A percentile compares a stretch with the other conserved stretches of the same genome.
Conservation (phyloP, 148 eudicot species). For the Mesembryanthemum crystallinum region DNA sequence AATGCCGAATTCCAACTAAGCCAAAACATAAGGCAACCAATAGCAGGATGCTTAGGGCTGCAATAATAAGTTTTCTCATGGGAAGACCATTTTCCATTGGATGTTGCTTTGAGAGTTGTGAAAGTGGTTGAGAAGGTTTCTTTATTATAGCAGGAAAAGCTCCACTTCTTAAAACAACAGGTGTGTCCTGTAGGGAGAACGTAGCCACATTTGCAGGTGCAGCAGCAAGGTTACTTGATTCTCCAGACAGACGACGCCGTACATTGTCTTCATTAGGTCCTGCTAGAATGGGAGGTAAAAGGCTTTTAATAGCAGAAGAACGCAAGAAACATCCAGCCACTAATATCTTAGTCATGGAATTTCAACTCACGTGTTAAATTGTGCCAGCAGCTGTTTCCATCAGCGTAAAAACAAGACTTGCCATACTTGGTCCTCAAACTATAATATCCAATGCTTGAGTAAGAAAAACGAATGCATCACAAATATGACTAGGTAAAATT, state of each 20-base stretch:
- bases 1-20: slow-evolving; percentile 20
- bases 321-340: not conserved
- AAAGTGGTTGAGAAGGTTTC: slow-evolving; percentile 16
- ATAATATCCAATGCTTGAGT: not conserved
- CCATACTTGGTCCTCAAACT: slow-evolving; percentile 21
- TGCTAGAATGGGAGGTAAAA: not conserved
- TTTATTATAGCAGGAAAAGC: slow-evolving; percentile 28
- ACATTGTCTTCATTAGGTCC: slow-evolving; percentile 15
- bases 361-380: slow-evolving; percentile 28
- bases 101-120: slow-evolving; percentile 9
- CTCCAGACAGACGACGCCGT: slow-evolving; percentile 26
- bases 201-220: slow-evolving; percentile 12
- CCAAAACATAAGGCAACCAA: slow-evolving; percentile 14
- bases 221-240: slow-evolving; percentile 37
- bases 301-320: not conserved
- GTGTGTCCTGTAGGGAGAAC: not conserved
- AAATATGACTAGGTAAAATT: not conserved
- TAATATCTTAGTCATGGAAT: not conserved
- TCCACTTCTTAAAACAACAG: slow-evolving; percentile 33
- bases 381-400: slow-evolving; percentile 22
- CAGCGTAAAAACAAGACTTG: slow-evolving; percentile 21
- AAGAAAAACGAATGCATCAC: slow-evolving; percentile 3
- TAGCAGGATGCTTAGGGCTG: slow-evolving; percentile 3
- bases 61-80: not conserved
- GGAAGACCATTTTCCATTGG: not conserved